Conservation (phyloP, 495 filamentous ascomycete species). For the Penicillium silybi region DNA sequence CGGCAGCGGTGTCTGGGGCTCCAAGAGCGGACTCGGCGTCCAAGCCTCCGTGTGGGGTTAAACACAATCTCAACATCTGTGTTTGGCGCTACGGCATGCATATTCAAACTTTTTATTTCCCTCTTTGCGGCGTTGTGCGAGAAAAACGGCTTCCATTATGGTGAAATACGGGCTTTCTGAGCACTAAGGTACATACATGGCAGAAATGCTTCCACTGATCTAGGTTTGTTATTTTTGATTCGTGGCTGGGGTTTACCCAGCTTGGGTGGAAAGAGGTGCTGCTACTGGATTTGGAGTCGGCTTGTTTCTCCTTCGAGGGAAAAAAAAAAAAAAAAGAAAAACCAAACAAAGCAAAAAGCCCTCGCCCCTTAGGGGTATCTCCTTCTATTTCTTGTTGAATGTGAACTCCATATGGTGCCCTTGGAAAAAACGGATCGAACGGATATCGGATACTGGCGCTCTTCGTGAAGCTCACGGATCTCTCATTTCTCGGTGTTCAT, state of each 20-base stretch:
- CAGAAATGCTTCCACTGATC: background rate
- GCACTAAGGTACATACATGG: conserved; percentile 13
- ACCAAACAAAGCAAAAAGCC: background rate
- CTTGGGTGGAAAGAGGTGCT: background rate
- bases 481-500: conserved; percentile 20
- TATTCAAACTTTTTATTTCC: conserved; percentile 2
- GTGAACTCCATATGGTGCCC: background rate
- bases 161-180: conserved; percentile 7
- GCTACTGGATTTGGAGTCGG: background rate
- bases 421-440: background rate
- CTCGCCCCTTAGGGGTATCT: background rate
- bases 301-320: background rate
- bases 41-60: conserved; percentile 79
- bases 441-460: conserved; percentile 17
- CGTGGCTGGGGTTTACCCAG: background rate
- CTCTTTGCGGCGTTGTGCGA: conserved; percentile 15
- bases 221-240: background rate
- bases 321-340: background rate
- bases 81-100: conserved; percentile 12
- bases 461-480: conserved; percentile 4
- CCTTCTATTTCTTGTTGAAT: conserved; percentile 6
- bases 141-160: conserved; percentile 10
- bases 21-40: conserved; percentile 63
- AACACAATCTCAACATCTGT: conserved; percentile 8
- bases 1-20: conserved; percentile 70